Evolutionary conservation across 2,329 filamentous ascomycete species (phyloP).

Genomic region (Colletotrichum ledebouriae): DNA sequence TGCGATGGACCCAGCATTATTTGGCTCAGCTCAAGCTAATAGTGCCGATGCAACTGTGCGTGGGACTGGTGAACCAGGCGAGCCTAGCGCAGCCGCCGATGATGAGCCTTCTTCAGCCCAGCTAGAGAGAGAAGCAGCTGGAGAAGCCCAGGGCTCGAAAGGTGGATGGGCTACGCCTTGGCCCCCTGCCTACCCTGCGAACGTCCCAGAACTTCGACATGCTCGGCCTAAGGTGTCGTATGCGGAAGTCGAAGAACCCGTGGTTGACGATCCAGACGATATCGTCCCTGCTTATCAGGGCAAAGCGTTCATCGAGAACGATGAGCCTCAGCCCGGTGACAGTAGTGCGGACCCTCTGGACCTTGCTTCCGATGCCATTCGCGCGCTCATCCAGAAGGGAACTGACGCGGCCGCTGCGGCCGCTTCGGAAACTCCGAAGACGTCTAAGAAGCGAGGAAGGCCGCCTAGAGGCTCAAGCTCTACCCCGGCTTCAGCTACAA

Average conservation of each 20-base stretch:
- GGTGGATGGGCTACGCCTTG: slow-evolving; percentile 9
- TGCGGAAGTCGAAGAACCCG: slow-evolving; percentile 59
- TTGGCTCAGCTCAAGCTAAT: slow-evolving; percentile 46
- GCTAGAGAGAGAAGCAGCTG: slow-evolving; percentile 25
- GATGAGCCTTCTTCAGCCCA: slow-evolving; percentile 41
- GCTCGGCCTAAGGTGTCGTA: slow-evolving; percentile 67
- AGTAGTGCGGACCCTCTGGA: slow-evolving; percentile 51
- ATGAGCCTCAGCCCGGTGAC: slow-evolving; percentile 28
- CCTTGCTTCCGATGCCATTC: slow-evolving; percentile 54
- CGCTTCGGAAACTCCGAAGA: slow-evolving; percentile 46
- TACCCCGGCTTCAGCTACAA: slow-evolving; percentile 23
- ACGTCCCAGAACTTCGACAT: slow-evolving; percentile 64
- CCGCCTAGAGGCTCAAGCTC: slow-evolving; percentile 55
- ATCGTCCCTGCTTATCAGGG: slow-evolving; percentile 45
- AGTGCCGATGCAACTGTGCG: background rate
- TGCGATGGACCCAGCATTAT: slow-evolving; percentile 67
- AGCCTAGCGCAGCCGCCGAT: slow-evolving; percentile 39
- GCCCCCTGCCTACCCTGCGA: slow-evolving; percentile 45
- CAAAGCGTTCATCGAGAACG: slow-evolving; percentile 18
- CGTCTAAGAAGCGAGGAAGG: slow-evolving; percentile 46
- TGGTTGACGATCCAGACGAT: slow-evolving; percentile 59
- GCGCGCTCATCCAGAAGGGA: slow-evolving; percentile 47
- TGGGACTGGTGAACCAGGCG: slow-evolving; percentile 10
- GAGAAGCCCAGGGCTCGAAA: slow-evolving; percentile 13
- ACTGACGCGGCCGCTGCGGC: slow-evolving; percentile 35